Evolutionary conservation across 2,329 filamentous ascomycete genomes (phyloP).

Genomic region (Hymenoscyphus fructigenus): DNA sequence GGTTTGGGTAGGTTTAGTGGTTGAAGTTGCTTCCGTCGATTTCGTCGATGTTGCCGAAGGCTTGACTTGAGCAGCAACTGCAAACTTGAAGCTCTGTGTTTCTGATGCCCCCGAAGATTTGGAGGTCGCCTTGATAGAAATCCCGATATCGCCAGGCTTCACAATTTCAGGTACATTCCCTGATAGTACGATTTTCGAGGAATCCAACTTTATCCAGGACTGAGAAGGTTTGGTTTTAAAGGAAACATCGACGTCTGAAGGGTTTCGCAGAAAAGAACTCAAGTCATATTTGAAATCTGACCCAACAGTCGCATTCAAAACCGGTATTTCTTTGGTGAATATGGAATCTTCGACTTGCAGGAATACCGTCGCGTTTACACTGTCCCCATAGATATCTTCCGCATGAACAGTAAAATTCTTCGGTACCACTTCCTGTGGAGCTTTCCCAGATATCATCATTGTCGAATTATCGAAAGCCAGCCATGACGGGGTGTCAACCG

Average conservation of each 20-base stretch:
- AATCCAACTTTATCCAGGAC: conserved; percentile 32
- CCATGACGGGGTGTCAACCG: conserved; percentile 64
- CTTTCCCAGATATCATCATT: conserved; percentile 63
- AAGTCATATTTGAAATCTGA: conserved; percentile 29
- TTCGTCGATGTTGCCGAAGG: conserved; percentile 6
- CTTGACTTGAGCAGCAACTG: conserved; percentile 12
- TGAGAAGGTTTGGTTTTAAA: conserved; percentile 21
- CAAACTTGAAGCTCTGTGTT: conserved; percentile 27
- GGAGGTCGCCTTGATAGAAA: conserved; percentile 30
- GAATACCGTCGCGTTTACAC: conserved; percentile 55
- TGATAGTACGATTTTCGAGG: conserved; percentile 25
- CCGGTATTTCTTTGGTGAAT: conserved; percentile 25
- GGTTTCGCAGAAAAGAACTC: conserved; percentile 26
- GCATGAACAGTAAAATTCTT: conserved; percentile 62
- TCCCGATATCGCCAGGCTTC: conserved; percentile 18
- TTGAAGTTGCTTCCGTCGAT: conserved; percentile 14
- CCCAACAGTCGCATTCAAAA: conserved; percentile 31
- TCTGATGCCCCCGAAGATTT: conserved; percentile 19
- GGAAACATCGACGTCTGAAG: conserved; percentile 26
- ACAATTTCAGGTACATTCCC: conserved; percentile 28
- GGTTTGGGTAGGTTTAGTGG: conserved; percentile 7
- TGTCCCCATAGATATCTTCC: conserved; percentile 58
- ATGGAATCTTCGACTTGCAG: conserved; percentile 28
- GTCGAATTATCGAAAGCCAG: conserved; percentile 62
- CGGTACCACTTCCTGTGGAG: conserved; percentile 56